Percentiles rank a stretch among this genome's conserved stretches.
Evolutionary conservation across 495 filamentous ascomycete species (phyloP).

Genomic region (Aspergillus panamensis): DNA sequence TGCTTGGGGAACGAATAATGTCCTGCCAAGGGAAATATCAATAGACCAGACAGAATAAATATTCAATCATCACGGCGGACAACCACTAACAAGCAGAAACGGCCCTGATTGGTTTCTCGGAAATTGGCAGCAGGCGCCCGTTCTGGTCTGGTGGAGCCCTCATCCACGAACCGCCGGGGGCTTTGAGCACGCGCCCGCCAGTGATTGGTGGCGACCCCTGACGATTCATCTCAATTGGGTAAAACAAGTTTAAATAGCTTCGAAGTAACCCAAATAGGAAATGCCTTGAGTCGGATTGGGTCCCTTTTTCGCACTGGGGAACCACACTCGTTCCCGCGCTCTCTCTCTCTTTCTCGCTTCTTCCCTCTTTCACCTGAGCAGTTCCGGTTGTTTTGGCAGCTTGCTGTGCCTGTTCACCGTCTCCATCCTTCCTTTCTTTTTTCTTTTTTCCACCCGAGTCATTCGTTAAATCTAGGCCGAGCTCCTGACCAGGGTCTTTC

Average conservation of each 20-base stretch:
- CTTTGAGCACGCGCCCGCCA: neutral
- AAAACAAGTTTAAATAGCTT: slow-evolving; percentile 17
- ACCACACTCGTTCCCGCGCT: neutral
- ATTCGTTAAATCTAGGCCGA: slow-evolving; percentile 19
- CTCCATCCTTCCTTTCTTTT: slow-evolving; percentile 16
- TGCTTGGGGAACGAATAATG: too few species aligned
- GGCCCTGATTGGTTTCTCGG: slow-evolving; percentile 8
- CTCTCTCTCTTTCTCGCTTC: slow-evolving; percentile 13
- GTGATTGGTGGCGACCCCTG: slow-evolving; percentile 20
- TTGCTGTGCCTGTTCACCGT: slow-evolving; percentile 18
- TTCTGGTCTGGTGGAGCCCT: slow-evolving; percentile 7
- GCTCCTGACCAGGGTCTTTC: slow-evolving; percentile 21
- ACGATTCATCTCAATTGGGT: slow-evolving; percentile 1
- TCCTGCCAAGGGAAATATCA: too few species aligned
- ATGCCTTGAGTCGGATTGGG: slow-evolving; percentile 6
- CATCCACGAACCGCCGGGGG: slow-evolving; percentile 22
- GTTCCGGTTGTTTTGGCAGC: slow-evolving; percentile 18
- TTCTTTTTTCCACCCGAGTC: slow-evolving; percentile 22
- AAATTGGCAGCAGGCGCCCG: slow-evolving; percentile 6
- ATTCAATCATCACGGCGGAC: neutral
- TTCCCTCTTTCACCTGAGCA: slow-evolving; percentile 21
- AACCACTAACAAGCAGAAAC: neutral
- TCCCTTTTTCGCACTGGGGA: slow-evolving; percentile 23
- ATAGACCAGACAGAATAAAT: neutral
- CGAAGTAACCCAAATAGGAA: slow-evolving; percentile 16